Evolutionary conservation across 352 stramenopile species (phyloP).

Genomic region (Thalassiosira exigua): DNA sequence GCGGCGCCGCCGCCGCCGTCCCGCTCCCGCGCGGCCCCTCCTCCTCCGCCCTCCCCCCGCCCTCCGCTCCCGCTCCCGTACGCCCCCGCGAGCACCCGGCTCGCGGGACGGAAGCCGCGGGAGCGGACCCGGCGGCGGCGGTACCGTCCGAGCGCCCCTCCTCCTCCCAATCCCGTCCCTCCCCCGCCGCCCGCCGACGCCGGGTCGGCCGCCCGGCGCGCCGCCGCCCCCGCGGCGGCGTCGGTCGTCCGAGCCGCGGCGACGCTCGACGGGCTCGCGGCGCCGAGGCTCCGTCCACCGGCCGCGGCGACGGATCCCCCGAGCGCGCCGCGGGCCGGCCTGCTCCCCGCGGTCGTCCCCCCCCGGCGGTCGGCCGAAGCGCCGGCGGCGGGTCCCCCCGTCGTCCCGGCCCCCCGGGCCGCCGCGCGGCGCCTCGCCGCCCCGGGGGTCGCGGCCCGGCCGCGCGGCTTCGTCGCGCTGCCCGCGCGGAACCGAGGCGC

Average conservation of each 20-base stretch:
- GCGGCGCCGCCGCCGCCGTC: not conserved
- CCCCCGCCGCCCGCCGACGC: not conserved
- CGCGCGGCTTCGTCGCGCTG: not conserved
- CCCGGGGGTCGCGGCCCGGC: conserved; percentile 9
- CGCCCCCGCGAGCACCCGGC: conserved; percentile 14
- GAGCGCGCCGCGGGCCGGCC: not conserved
- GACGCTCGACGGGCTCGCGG: conserved; percentile 17
- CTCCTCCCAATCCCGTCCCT: not conserved
- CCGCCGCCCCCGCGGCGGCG: not conserved
- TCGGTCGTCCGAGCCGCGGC: not conserved
- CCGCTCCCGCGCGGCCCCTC: not conserved
- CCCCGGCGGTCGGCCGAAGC: not conserved
- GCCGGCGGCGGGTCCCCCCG: not conserved
- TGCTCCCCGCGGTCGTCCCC: not conserved
- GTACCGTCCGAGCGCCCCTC: not conserved
- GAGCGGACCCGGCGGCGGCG: conserved; percentile 30
- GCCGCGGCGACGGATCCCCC: conserved; percentile 11
- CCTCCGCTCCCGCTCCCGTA: not conserved
- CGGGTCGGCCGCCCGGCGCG: too few species aligned
- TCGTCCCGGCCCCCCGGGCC: not conserved
- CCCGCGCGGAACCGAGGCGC: not conserved
- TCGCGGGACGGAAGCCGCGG: conserved; percentile 20
- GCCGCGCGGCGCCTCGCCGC: not conserved
- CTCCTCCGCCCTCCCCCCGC: not conserved
- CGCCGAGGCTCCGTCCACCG: conserved; percentile 14